Evolutionary conservation across 495 filamentous ascomycete genomes (phyloP), one percentile per base, ranked within the genome.

Genomic region (Neurospora sp.): DNA sequence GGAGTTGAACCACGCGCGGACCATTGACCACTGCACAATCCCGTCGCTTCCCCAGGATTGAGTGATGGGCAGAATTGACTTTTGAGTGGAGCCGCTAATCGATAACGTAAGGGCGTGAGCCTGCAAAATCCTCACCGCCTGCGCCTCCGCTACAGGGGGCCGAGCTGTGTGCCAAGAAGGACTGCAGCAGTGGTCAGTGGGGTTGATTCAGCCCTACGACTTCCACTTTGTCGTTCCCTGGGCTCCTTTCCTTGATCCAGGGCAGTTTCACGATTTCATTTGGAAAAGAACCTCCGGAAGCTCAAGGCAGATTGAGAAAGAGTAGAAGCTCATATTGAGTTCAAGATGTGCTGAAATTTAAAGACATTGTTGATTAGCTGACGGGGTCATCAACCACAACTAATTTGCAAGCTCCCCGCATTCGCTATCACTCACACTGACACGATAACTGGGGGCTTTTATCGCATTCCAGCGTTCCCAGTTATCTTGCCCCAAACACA

Each of bases 61-160:
- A 35, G 54, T 66, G 54, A 66, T 66, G 54, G 54, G 54, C 54
- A 66, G 54, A 66, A 66, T 66, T 9, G 74, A 78, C 78, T 80
- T 80, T 79, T 80, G 78, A 80, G 79, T 74, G 79, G 79, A 71
- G 76, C 76, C 11, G 66, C 11, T n/a, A 44, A 42, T 48, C 31
- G 46, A 5, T 39, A 46, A 66, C 1, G 54, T 14, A 16, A 12
- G 54, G 54, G 14, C 14, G 27, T 66, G 54, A 18, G 35, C 23
- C 12, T 16, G 54, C 54, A 35, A 66, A 66, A 35, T 37, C 23
- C 14, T 66, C 54, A 66, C 54, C 54, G 54, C 54, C 54, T 18
- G 31, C 6, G 54, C 54, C 27, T 66, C 27, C 54, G 54, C 54
- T 66, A 35, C 54, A 66, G 54, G 54, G 23, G 54, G 14, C 27